These are phyloP conservation scores for Apiospora phragmitis DNA, from an alignment of 2,329 filamentous ascomycete genomes.

Conservation along the genomic window DNA sequence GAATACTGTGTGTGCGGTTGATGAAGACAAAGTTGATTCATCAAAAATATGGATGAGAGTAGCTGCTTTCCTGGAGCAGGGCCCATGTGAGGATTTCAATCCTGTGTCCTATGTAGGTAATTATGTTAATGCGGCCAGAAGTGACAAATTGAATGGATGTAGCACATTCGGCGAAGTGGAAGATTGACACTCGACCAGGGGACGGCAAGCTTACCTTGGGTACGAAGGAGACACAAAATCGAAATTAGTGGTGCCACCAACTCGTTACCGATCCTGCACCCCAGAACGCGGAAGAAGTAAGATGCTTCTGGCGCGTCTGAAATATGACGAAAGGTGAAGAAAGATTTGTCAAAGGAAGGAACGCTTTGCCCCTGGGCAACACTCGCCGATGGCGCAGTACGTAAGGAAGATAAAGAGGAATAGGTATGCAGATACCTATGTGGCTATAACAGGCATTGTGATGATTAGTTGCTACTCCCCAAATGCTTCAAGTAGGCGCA, in stretches of 20 bases:
- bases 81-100: background rate
- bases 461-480: background rate
- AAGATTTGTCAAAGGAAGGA: background rate
- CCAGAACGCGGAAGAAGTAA: background rate
- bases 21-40: background rate
- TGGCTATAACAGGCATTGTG: background rate
- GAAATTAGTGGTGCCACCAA: slow-evolving; percentile 20
- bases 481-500: background rate
- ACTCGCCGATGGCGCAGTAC: background rate
- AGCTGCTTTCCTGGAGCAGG: background rate
- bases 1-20: background rate
- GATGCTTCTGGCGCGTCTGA: slow-evolving; percentile 18
- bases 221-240: slow-evolving; percentile 15
- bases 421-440: background rate
- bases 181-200: background rate
- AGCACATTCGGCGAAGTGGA: background rate
- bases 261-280: slow-evolving; percentile 9
- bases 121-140: background rate
- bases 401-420: background rate
- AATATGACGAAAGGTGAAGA: background rate
- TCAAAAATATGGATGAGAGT: background rate
- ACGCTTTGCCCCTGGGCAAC: background rate
- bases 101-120: background rate
- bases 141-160: background rate
- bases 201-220: background rate